Evolutionary conservation across 345 rosid genomes (phyloP).

Genomic region (Angophora floribunda): DNA sequence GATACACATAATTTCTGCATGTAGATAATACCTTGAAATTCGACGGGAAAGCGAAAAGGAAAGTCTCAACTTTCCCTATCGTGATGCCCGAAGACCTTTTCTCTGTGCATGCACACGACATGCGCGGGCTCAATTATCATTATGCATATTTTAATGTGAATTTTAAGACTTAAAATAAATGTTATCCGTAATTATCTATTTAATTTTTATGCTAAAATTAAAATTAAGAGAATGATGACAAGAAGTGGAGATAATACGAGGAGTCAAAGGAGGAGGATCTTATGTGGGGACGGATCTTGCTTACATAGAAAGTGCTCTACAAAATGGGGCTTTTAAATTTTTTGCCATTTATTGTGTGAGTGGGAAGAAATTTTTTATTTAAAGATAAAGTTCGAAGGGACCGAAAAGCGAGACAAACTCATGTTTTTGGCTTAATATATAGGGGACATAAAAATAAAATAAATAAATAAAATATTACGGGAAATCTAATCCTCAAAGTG

Average conservation of each 20-base stretch:
- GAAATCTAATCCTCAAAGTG: not conserved
- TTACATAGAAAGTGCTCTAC: not conserved
- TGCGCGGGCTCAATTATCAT: not conserved
- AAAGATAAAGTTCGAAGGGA: not conserved
- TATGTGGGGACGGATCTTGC: not conserved
- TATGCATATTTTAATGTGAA: not conserved
- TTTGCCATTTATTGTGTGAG: not conserved
- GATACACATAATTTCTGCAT: not conserved
- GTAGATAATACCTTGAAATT: not conserved
- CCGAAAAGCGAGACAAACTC: not conserved
- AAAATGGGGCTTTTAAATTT: accelerated
- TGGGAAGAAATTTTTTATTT: not conserved
- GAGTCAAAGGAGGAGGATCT: not conserved
- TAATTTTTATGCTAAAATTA: not conserved
- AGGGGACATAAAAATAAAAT: not conserved
- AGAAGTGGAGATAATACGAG: not conserved
- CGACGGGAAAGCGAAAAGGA: accelerated
- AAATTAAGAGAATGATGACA: not conserved
- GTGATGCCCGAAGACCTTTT: not conserved
- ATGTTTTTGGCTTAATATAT: not conserved
- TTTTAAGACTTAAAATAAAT: not conserved
- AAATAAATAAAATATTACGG: not conserved
- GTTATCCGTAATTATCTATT: not conserved
- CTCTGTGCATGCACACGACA: not conserved
- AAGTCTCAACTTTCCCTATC: not conserved